Conservation (phyloP, 129 eudicot genomes). For the Flaveria brownii region DNA sequence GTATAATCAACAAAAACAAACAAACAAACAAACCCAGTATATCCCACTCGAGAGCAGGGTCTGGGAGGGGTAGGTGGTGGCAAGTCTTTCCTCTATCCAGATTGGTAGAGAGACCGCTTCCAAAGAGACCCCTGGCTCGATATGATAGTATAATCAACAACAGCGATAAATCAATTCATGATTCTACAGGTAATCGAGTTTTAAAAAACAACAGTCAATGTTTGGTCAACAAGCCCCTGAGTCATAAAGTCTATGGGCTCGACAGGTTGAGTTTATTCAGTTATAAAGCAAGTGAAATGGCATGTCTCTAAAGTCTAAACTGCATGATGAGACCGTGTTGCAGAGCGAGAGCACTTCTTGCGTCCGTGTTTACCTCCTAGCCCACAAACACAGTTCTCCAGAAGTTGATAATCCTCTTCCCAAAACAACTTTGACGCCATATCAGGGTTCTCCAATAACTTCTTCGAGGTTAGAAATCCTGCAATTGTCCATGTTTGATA, state of each 20-base stretch:
- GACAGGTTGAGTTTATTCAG: neutral
- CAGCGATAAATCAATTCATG: too few species aligned
- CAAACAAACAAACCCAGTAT: too few species aligned
- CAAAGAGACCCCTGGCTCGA: too few species aligned
- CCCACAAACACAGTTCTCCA: conserved; percentile 80
- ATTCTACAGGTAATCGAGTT: too few species aligned
- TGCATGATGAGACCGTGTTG: conserved; percentile 46
- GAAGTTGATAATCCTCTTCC: conserved; percentile 84
- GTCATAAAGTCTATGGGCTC: neutral
- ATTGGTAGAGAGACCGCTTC: too few species aligned
- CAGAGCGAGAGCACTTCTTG: conserved; percentile 58
- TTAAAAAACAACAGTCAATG: too few species aligned
- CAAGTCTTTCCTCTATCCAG: too few species aligned
- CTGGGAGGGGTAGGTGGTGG: too few species aligned
- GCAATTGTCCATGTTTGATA: conserved; percentile 92
- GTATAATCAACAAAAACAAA: too few species aligned
- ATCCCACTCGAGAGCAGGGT: too few species aligned
- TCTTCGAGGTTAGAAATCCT: conserved; percentile 75
- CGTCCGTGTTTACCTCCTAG: conserved; percentile 57
- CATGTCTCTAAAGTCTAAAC: conserved; percentile 13
- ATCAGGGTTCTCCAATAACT: conserved; percentile 72
- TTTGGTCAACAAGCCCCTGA: neutral
- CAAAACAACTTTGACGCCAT: conserved; percentile 65
- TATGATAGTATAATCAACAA: too few species aligned
- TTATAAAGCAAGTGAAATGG: neutral